Base-by-base conservation (phyloP, 345 rosid species). In the Bruguiera gymnorhiza region DNA sequence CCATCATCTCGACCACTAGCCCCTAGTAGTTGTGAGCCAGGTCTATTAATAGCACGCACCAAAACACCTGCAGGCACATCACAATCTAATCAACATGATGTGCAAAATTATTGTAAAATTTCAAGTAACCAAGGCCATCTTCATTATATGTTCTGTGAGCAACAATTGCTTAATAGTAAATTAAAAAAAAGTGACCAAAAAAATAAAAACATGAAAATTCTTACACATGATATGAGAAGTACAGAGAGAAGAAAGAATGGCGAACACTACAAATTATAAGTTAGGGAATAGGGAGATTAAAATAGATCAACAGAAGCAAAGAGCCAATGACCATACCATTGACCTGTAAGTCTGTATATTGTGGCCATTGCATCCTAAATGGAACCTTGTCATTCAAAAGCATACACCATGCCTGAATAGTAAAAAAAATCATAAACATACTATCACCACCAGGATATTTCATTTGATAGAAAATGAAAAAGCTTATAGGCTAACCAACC, bases 361-460 rank as follows among this genome's bases (percentile, higher is more conserved):
- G 97, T 9, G 99, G 99, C 99, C 99, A 96, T 65, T 92, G 99
- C 95, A 96, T 89, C 89, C 99, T 86, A 71, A 80, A 96, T 48
- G 88, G 75, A 70, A 96, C 99, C 82, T 90, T 92, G 81, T 96
- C 98, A 77, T 93, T 96, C 77, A 96, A 78, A 79, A 96, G 99
- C 97, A 96, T 90, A 77, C 99, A 96, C 99, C 99, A 96, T 21
- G 92, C 96, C 98, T 93, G 54, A 30, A 68, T 32, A n/a, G 37
- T 15, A 62, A 68, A 6, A 34, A 71, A 18, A 61, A 73, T 50
- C 27, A 60, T 10, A 31, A 77, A 52, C 60, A 46, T 57, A 60
- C 67, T 16, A 69, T 81, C 54, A 79, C 63, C 8, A 65, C 18
- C 3, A 43, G 19, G 57, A 58, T 55, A 10, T 26, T 48, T 32